phyloP scores from a whole-genome alignment of 1,139 yeast genomes.

The Yamadazyma mexicana region DNA sequence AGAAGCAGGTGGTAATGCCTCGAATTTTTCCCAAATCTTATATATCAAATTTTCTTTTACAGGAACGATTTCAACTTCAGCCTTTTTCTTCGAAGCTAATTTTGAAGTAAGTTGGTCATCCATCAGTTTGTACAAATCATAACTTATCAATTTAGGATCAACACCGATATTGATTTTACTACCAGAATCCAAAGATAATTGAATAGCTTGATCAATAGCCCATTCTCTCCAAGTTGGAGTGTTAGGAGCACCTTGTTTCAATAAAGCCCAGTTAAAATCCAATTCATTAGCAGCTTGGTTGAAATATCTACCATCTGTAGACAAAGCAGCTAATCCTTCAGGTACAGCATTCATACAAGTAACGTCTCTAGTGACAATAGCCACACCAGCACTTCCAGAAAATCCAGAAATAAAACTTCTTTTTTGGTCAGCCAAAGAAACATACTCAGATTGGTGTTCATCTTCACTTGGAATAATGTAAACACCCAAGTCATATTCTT shows the following conservation, averaged over 20 bases:
- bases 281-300: conserved; percentile 86
- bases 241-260: conserved; percentile 76
- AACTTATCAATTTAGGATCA: conserved; percentile 68
- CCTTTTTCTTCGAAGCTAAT: conserved; percentile 23
- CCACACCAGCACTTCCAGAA: conserved; percentile 94
- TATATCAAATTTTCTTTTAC: conserved; percentile 73
- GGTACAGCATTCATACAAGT: conserved; percentile 56
- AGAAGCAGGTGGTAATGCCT: conserved; percentile 48
- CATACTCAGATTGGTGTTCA: conserved; percentile 92
- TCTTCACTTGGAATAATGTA: conserved; percentile 91
- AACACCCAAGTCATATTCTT: conserved; percentile 62
- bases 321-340: conserved; percentile 74
- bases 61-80: conserved; percentile 61
- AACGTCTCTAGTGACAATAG: conserved; percentile 75
- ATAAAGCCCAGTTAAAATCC: conserved; percentile 82
- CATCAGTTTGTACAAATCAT: conserved; percentile 33
- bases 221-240: conserved; percentile 89
- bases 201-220: conserved; percentile 65
- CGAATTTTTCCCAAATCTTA: conserved; percentile 64
- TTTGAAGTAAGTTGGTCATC: conserved; percentile 22
- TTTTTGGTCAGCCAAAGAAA: conserved; percentile 75
- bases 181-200: conserved; percentile 46
- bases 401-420: conserved; percentile 86
- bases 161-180: conserved; percentile 43
- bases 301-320: conserved; percentile 95